Base-by-base conservation (phyloP, 768 basidiomycete species). In the Pulveroboletus frians region DNA sequence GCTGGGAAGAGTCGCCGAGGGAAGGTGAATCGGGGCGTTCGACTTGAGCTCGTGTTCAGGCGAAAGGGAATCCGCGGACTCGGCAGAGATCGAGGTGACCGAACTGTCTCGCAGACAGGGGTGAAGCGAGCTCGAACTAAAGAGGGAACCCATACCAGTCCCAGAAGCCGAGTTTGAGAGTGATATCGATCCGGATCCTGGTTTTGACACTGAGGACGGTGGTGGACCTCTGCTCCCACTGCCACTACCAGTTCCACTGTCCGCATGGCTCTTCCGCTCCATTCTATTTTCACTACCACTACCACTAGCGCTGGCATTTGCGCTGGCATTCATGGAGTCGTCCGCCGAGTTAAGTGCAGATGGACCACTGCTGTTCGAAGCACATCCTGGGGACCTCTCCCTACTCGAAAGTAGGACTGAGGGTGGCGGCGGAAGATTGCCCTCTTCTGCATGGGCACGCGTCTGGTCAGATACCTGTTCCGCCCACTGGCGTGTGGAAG, bases 401-500 rank as follows among this genome's bases (percentile, higher is more conserved):
- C 63, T 57, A 20, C 48, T 46, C 32, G 49, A 29, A 36, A 39
- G 20, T 34, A 51, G 55, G 20, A 49, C 44, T 10, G 47, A 47
- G 21, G 49, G 44, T 6, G 37, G 45, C 14, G 42, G 54, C 4
- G 48, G 46, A 42, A 30, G 43, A 23, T 44, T 29, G 5, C 30
- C 46, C 14, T 46, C 55, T 43, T 41, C 53, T 21, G 13, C 29
- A 13, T 27, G 49, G 15, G 32, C 44, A 32, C 58, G 55, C 3
- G 66, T 68, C 51, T 70, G 64, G 43, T 71, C 66, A 8, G 61
- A 63, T 8, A 73, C 68, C 43, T 68, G 68, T 54, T 78, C 73
- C 13, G 71, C 77, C 78, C 78, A 79, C 47, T 70, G 67, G 45
- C 69, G 68, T 14, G 76, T 79, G 26, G 67, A 57, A 21, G 58